Base-by-base conservation (phyloP, 306 rosid genomes). In the Hylodesmum podocarpum region DNA sequence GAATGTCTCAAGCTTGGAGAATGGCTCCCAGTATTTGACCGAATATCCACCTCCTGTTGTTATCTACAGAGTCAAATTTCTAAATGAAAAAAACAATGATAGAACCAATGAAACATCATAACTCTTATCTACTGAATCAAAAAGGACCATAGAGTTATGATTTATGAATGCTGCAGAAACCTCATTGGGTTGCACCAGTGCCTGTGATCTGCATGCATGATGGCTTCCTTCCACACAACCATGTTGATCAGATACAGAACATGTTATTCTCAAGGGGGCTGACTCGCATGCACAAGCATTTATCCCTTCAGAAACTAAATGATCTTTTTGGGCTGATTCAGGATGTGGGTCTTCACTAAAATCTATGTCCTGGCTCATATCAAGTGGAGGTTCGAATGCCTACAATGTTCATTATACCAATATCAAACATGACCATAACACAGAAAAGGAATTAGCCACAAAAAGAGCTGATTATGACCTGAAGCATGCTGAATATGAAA, bases 321-420 rank as follows among this genome's bases (percentile, higher is more conserved):
- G 80, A 41, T 80, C 73, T 51, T 83, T 68, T 34, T 47, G 71
- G 63, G 37, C 72, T 41, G 77, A 64, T 80, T 80, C 87, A 77
- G 25, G 68, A 79, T 67, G 87, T 39, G 66, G 58, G 57, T 80
- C 82, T 68, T 87, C 93, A 80, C 81, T 73, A 73, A 66, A 67
- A 78, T 92, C 92, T 36, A 62, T 22, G 57, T 87, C 93, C 72
- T 85, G 86, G 79, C 91, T 90, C 92, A 95, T 88, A 89, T 90
- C 98, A 83, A 95, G 73, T 8, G 97, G 98, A 58, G 98, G 97
- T 87, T 95, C 97, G 72, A 95, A 95, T 82, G 89, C 97, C 98
- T 95, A 47, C 50, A 54, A 14, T 69, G 81, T 69, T 46, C 66
- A 64, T 36, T 33, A 24, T 16, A 59, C 39, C 55, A 53, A 28